These are phyloP conservation scores for Aspergillus ochraceoroseus DNA, from an alignment of 2,329 filamentous ascomycete genomes.

Conservation along the genomic window DNA sequence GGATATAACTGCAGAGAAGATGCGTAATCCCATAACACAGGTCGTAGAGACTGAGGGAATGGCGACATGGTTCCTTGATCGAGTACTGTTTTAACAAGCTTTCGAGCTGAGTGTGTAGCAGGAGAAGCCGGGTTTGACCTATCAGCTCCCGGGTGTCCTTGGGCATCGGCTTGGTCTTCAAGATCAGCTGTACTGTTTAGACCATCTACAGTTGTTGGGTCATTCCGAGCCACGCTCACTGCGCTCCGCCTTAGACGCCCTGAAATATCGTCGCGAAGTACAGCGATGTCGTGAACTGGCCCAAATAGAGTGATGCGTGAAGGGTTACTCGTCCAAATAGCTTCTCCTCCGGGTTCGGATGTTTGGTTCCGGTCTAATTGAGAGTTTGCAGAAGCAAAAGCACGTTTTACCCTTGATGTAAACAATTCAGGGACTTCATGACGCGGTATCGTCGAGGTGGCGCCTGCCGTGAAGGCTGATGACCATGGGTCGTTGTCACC, in stretches of 20 bases:
- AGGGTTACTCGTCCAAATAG: constrained; percentile 86
- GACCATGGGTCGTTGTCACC: constrained; percentile 98
- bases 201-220: constrained; percentile 28
- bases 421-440: constrained; percentile 75
- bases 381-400: constrained; percentile 71
- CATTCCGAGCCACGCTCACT: constrained; percentile 58
- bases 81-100: constrained; percentile 83
- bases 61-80: constrained; percentile 87
- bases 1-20: constrained; percentile 77
- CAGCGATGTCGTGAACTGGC: constrained; percentile 75
- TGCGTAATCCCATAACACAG: constrained; percentile 85
- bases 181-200: constrained; percentile 32
- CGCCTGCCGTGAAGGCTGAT: constrained; percentile 63
- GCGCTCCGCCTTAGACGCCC: constrained; percentile 71
- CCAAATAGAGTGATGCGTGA: constrained; percentile 78
- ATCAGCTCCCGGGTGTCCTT: constrained; percentile 16
- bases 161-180: constrained; percentile 22
- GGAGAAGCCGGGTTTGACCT: constrained; percentile 24
- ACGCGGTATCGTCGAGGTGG: constrained; percentile 45
- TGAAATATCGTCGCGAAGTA: constrained; percentile 83
- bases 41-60: constrained; percentile 72
- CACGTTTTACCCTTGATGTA: constrained; percentile 76
- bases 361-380: constrained; percentile 55
- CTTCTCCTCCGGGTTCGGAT: constrained; percentile 60
- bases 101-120: constrained; percentile 54